phyloP scores from a whole-genome alignment of 2,329 filamentous ascomycete genomes.

The Colletotrichum cereale region DNA sequence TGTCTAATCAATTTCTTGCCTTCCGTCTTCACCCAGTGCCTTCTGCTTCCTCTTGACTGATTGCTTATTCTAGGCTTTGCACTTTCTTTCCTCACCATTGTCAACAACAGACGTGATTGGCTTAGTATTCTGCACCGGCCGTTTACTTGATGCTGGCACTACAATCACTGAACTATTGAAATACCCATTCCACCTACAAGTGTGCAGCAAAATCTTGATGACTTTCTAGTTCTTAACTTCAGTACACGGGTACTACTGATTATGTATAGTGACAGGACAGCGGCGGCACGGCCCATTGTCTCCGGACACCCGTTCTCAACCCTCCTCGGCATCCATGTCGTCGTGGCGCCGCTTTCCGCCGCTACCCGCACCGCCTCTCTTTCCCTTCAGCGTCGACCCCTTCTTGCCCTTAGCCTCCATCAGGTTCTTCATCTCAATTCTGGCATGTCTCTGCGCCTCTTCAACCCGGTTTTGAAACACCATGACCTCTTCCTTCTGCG shows the following conservation, averaged over 20 bases:
- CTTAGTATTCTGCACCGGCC: too few species aligned
- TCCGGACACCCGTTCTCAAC: conserved; percentile 56
- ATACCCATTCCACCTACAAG: neutral
- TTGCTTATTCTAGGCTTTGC: too few species aligned
- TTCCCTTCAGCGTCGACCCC: conserved; percentile 59
- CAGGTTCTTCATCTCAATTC: conserved; percentile 84
- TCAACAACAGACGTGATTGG: too few species aligned
- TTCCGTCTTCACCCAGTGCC: neutral
- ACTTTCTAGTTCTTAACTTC: neutral
- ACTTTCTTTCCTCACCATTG: neutral
- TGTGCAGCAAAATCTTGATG: neutral
- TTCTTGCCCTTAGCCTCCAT: conserved; percentile 76
- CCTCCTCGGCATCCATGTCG: conserved; percentile 83
- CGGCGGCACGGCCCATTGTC: too few species aligned
- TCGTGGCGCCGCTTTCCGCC: conserved; percentile 58
- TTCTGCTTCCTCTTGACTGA: neutral
- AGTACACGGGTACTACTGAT: neutral
- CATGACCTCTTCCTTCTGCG: conserved; percentile 87
- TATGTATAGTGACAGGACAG: neutral
- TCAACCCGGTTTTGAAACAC: conserved; percentile 82
- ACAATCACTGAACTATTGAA: neutral
- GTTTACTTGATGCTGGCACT: neutral
- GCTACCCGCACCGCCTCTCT: conserved; percentile 48
- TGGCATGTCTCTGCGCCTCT: conserved; percentile 85
- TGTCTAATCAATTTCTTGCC: neutral